Base-by-base conservation (phyloP, 495 filamentous ascomycete species). In the Hypomontagnella monticulosa region DNA sequence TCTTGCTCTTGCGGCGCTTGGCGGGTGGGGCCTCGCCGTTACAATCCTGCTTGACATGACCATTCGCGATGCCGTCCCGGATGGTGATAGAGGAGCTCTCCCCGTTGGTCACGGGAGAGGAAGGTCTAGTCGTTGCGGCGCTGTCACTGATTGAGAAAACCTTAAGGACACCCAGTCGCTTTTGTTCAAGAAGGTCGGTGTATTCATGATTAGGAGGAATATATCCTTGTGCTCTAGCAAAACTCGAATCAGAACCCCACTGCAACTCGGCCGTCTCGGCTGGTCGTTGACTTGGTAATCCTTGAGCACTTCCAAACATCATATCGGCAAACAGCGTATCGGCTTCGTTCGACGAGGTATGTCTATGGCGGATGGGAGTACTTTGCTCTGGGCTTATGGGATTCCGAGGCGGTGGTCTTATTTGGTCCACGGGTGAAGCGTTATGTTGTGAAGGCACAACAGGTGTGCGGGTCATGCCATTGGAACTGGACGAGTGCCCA, bases 171-270 rank as follows among this genome's bases (percentile, higher is more conserved):
- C 79, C 75, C n/a, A 88, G 63, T 15, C 87, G 76, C 18, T 83
- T 79, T 40, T 80, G 78, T 23, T 81, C 81, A 20, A 84, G 74
- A 15, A 84, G 78, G 55, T 87, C 84, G 36, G 78, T 81, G n/a
- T 84, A 82, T 11, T 86, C 83, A 51, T 83, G 79, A 27, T 81
- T 78, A 3, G 82, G 78, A 6, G 84, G 80, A 12, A 85, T 73
- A 66, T 86, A 91, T 14, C 80, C 82, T 64, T 85, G 81, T 9
- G 79, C 76, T 63, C 67, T 70, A 37, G 78, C 80, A 60, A 92
- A 92, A 50, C 79, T 81, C 4, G 80, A 69, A 74, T 92, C 89
- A 0, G 89, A 89, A 15, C 89, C 89, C 81, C 85, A 92, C 14
- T 84, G 84, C 20, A 89, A 70, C 23, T 81, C 76, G 4, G 63